Evolutionary conservation across 2,329 filamentous ascomycete species (phyloP), one percentile per base, ranked within the genome.

Genomic region (Hypocrella siamensis): DNA sequence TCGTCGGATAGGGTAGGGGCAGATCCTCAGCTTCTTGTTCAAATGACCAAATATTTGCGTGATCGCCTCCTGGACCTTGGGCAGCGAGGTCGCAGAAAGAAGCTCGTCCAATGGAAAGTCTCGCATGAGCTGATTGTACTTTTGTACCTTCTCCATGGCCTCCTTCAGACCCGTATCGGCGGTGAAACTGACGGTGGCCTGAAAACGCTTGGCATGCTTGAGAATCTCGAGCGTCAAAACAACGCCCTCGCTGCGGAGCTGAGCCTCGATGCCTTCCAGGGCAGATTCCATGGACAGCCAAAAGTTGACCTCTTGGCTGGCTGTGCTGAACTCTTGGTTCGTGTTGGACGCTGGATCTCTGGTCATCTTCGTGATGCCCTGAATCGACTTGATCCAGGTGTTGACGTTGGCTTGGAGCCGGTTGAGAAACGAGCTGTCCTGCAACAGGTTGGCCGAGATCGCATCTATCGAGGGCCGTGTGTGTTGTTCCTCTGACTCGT

Each of bases 91-190:
- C 2, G 90, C 86, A 12, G 90, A 93, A 14, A 94, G 69, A 18
- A 99, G 62, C 53, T 99, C 90, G 49, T 96, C 88, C 21, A 98
- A 65, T 0, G 90, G 90, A 41, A 99, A 96, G 52, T 98, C 92
- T 40, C 90, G 79, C 83, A 99, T 96, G 17, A 98, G 70, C 58
- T 93, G 83, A 52, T 98, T 99, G 65, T 96, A 98, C 56, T 94
- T 94, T 54, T 93, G 84, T 29, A 98, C 92, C 51, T 82, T 80
- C 39, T 98, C 90, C 53, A 86, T 90, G 17, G 85, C 85, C 56
- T 98, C 90, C 54, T 93, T 93, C 51, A 98, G 57, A 3, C 90
- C 88, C 22, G 90, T 98, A 55, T 99, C 92, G 3, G 90, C 83
- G 22, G 79, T 80, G 52, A 99, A 96, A 60, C 88, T 96, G 46